Percentiles rank a stretch among this genome's conserved stretches.
phyloP scores from a whole-genome alignment of 257 asterid species.

The Nicotiana sylvestris region DNA sequence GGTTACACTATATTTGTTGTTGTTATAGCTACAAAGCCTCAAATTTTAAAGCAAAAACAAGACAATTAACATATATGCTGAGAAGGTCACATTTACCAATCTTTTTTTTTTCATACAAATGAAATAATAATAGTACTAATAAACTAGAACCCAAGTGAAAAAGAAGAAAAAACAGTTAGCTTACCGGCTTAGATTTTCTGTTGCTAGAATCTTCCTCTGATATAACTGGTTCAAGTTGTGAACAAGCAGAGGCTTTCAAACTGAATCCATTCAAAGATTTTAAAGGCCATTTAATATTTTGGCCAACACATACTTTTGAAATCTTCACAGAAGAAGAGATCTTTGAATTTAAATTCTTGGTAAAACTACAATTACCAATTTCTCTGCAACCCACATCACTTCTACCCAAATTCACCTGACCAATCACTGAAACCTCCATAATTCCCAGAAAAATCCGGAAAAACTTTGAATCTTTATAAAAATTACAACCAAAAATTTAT shows the following conservation, averaged over 20 bases:
- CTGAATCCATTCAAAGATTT: slow-evolving; percentile 34
- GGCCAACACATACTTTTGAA: slow-evolving; percentile 27
- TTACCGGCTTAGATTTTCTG: slow-evolving; percentile 34
- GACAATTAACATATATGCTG: neutral
- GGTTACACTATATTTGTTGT: no score
- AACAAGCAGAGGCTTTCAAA: slow-evolving; percentile 40
- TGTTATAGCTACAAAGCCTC: neutral
- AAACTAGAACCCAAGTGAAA: neutral
- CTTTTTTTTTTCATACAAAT: neutral
- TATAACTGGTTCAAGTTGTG: slow-evolving; percentile 33
- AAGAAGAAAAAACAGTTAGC: neutral
- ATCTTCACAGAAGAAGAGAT: slow-evolving; percentile 22
- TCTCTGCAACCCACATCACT: slow-evolving; percentile 24
- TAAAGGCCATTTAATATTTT: slow-evolving; percentile 31
- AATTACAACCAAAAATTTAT: neutral
- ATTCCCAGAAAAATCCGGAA: slow-evolving; percentile 15
- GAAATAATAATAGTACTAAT: neutral
- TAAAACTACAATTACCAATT: slow-evolving; percentile 39
- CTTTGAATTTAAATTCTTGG: slow-evolving; percentile 44
- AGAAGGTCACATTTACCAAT: neutral
- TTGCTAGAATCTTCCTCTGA: slow-evolving; percentile 26
- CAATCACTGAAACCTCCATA: slow-evolving; percentile 65
- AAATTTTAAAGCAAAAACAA: neutral
- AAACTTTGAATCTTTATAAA: slow-evolving; percentile 1
- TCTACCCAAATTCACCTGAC: slow-evolving; percentile 51